phyloP scores from a whole-genome alignment of 306 rosid species.

The Castanospermum australe region DNA sequence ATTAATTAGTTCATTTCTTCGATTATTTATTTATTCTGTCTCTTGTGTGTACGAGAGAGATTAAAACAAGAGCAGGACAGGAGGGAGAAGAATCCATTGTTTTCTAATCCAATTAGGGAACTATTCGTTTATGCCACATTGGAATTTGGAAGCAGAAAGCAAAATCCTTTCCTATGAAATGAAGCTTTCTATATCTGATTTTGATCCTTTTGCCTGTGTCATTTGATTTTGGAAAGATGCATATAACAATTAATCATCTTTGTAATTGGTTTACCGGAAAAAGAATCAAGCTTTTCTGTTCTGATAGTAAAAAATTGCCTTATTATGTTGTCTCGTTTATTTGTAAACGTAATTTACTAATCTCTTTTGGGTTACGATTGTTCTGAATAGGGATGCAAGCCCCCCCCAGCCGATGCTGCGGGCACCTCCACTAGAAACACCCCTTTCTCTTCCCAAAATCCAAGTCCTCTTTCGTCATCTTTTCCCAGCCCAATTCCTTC shows the following conservation, averaged over 20 bases:
- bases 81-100: background rate
- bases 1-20: background rate
- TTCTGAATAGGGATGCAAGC: slow-evolving; percentile 61
- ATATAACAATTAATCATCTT: background rate
- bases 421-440: slow-evolving; percentile 64
- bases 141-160: background rate
- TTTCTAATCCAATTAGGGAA: background rate
- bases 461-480: slow-evolving; percentile 74
- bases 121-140: background rate
- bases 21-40: background rate
- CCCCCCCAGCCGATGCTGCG: slow-evolving; percentile 39
- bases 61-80: background rate
- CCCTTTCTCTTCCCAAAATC: slow-evolving; percentile 73
- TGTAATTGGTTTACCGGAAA: background rate
- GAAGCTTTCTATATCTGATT: background rate
- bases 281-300: background rate
- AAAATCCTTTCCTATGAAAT: background rate
- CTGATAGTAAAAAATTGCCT: background rate
- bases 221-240: background rate
- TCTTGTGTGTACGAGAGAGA: background rate
- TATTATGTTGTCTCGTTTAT: background rate
- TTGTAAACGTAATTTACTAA: background rate
- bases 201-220: no score
- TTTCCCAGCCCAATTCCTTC: slow-evolving; percentile 85
- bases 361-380: background rate